Evolutionary conservation across 352 stramenopile species (phyloP).

Genomic region (Phytophthora fragariaefolia): DNA sequence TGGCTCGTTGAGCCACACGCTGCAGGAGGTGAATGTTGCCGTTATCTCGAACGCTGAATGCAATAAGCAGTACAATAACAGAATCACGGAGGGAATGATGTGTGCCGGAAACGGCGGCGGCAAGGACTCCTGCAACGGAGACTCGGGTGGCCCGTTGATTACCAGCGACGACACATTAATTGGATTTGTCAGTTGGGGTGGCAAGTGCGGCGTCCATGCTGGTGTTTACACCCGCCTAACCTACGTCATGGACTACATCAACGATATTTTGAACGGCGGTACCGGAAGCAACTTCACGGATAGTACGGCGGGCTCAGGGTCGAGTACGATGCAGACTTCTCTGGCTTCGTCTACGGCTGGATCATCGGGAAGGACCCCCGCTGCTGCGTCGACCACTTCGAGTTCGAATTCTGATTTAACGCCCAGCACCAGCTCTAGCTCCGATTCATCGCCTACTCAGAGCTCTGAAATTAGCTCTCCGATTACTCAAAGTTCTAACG

Average conservation of each 20-base stretch:
- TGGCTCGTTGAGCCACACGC: conserved; percentile 25
- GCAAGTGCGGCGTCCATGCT: conserved; percentile 50
- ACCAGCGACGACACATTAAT: conserved; percentile 49
- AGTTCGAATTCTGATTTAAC: too few relatives aligned
- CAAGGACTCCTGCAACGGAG: conserved; percentile 69
- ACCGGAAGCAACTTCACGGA: conserved; percentile 28
- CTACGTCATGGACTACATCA: conserved; percentile 57
- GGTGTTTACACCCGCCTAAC: conserved; percentile 66
- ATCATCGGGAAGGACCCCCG: conserved; percentile 9
- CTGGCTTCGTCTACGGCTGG: conserved; percentile 20
- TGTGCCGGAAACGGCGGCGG: conserved; percentile 54
- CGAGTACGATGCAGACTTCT: conserved; percentile 17
- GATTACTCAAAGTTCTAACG: conserved; percentile 9
- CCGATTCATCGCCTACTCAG: conserved; percentile 20
- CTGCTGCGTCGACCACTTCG: conserved; percentile 2
- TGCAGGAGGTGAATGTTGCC: conserved; percentile 59
- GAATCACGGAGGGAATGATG: conserved; percentile 63
- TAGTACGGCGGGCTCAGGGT: conserved; percentile 16
- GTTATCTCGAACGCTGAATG: conserved; percentile 63
- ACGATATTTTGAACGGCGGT: conserved; percentile 29
- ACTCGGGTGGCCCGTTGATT: conserved; percentile 66
- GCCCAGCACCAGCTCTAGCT: conserved; percentile 19
- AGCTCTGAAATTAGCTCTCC: conserved; percentile 10
- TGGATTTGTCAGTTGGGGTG: conserved; percentile 68
- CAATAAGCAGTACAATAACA: conserved; percentile 60